Base-by-base conservation (phyloP, 1,139 yeast genomes). In the Yamadazyma diddensiae region DNA sequence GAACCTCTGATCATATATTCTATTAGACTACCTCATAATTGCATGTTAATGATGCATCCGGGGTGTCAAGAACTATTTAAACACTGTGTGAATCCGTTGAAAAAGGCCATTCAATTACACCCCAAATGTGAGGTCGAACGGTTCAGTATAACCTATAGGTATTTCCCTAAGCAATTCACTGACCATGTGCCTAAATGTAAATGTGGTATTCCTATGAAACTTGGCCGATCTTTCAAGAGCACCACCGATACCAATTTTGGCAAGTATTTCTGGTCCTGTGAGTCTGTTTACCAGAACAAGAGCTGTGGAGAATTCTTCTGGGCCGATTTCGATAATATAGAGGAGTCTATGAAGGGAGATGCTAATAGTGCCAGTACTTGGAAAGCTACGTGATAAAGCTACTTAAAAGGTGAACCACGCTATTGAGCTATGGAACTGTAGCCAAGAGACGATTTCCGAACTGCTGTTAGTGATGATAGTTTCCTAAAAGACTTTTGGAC, bases 21-120 rank as follows among this genome's bases (percentile, higher is more conserved):
- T 11, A 60, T 82, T 3, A 79, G 75, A 15, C 48, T 80, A 3
- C 82, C 84, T 0, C 85, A 82, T 50, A 82, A 82, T 45, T 66
- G 83, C 8, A 52, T 83, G 33, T 46, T 82, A 2, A 54, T 83
- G 4, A 82, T 83, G 94, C 78, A 79, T 41, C 82, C 86, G 1
- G 86, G 86, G 1, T 78, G 84, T 41, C 94, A 83, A 50, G 94
- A 83, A 43, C 73, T 73, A 29, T 83, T 59, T 52, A 81, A 77
- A 44, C 90, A 82, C 47, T 59, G 75, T 37, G 59, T 56, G 38
- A 54, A 46, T 14, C 41, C 62, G 9, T 42, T 52, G 52, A 52
- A 48, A 46, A 51, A 55, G 11, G 51, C 64, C 0, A 39, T 46
- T 31, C 60, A 57, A 38, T 55, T 57, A 1, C 79, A 82, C 47